Evolutionary conservation across 306 rosid genomes (phyloP), one percentile per base, ranked within the genome.

Genomic region (Pyrus communis): DNA sequence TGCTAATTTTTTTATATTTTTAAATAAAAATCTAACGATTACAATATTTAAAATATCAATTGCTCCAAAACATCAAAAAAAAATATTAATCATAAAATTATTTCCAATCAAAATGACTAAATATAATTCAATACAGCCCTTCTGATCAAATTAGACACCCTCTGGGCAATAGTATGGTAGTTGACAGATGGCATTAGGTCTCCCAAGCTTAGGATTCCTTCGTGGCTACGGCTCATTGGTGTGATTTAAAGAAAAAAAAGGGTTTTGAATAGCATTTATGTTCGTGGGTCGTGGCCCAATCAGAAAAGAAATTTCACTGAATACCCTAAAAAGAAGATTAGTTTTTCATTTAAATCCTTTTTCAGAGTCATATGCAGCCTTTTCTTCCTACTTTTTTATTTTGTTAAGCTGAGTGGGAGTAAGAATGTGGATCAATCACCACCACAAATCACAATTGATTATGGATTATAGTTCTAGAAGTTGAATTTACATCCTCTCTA

Each of bases 101-200:
- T 35, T 35, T 35, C 9, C 40, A 35, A 35, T 5, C 0, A 35
- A 35, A 35, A 33, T 0, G 0, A 8, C 2, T 35, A 35, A 35
- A 35, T 7, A 35, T 33, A 5, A 33, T 33, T 33, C 5, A 33
- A 33, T 35, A 7, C 7, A 7, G 9, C 40, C 40, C 67, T 63
- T 49, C n/a, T 25, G 23, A 21, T 67, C 27, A 57, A 55, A 49
- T 49, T 74, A 54, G 63, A 43, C 58, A 67, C 67, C 63, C 57
- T 6, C 40, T 7, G 1, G 40, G 40, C 40, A 28, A 43, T 2
- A 21, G 25, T 21, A 18, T 3, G 46, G 45, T 23, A 27, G 27
- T 46, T 10, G 75, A 65, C 78, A 71, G 75, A 46, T 65, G 74
- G 70, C 75, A 49, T 18, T 11, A 31, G 63, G 70, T 72, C 76